Evolutionary conservation across 345 rosid species (phyloP), one percentile per base, ranked within the genome.

Genomic region (Gossypium rotundifolium): DNA sequence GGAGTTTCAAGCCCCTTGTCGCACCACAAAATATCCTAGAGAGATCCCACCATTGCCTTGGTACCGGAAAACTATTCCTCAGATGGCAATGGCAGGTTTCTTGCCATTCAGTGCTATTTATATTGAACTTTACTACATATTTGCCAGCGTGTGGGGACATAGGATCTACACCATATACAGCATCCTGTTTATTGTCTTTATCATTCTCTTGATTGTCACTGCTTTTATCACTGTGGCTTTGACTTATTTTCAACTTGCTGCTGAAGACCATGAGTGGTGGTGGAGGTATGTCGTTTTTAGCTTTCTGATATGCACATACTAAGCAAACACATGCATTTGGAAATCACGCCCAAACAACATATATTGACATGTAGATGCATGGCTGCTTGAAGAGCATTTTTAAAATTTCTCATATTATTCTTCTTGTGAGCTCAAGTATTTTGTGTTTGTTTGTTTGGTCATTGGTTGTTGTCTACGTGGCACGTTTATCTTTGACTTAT

Each of bases 141-240:
- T 85, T 80, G 87, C 90, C 8, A 87, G 90, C 33, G 87, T 86
- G 12, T 86, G 90, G 90, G 90, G 88, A 74, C 88, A 87, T 83
- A 81, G 79, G 78, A 85, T 87, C 29, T 87, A 87, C 79, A 81
- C 88, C 58, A 87, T 87, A 18, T 85, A 87, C 79, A 87, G 83
- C 83, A 87, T 87, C 80, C 77, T 87, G 29, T 87, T 87, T 71
- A 81, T 87, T 4, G 88, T 87, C 67, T 87, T 87, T 85, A 80
- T 87, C 77, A 85, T 87, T 70, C 88, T 86, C 55, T 71, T 86
- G 74, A 86, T 83, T 70, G 88, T 87, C 66, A 85, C 87, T 22
- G 83, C 88, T 48, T 87, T 85, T 40, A 85, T 87, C 64, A 85
- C 83, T 3, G 83, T 87, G 67, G 87, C 88, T 4, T 74, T 87